Conservation (phyloP, 768 basidiomycete species). For the Russula abietina region DNA sequence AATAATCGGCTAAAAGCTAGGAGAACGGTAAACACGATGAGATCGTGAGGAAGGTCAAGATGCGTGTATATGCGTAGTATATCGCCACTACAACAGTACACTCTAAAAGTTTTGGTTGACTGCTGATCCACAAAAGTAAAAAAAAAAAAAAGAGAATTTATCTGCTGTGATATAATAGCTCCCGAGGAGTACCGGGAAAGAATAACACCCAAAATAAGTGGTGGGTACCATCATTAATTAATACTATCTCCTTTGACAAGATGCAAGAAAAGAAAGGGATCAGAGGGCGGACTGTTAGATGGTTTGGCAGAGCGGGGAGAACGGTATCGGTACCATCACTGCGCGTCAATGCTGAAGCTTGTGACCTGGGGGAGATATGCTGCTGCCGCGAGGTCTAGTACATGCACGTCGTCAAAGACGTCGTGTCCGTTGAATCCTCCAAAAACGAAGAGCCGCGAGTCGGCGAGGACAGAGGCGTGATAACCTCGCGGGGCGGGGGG, state of each 20-base stretch:
- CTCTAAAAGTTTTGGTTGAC: background rate
- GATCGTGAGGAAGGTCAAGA: background rate
- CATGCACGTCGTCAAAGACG: constrained; percentile 79
- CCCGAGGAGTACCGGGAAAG: background rate
- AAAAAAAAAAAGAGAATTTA: background rate
- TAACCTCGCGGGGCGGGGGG: constrained; percentile 76
- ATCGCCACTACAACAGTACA: background rate
- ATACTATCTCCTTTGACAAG: background rate
- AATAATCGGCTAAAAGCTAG: background rate
- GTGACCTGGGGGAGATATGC: constrained; percentile 90
- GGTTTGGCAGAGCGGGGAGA: background rate
- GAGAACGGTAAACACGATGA: background rate
- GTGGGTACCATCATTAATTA: background rate
- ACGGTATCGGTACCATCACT: constrained; percentile 4
- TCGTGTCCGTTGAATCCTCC: constrained; percentile 85
- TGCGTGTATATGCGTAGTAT: background rate
- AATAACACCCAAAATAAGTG: background rate
- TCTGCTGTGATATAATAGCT: background rate
- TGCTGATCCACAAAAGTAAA: background rate
- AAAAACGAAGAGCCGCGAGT: constrained; percentile 78
- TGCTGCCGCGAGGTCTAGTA: constrained; percentile 78
- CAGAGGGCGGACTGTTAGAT: background rate
- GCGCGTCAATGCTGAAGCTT: constrained; percentile 38
- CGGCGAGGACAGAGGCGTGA: constrained; percentile 75
- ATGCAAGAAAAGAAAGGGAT: background rate